Percentiles rank a stretch among this genome's conserved stretches.
Conservation (phyloP, 1,139 yeast genomes). For the Pichia cactophila region DNA sequence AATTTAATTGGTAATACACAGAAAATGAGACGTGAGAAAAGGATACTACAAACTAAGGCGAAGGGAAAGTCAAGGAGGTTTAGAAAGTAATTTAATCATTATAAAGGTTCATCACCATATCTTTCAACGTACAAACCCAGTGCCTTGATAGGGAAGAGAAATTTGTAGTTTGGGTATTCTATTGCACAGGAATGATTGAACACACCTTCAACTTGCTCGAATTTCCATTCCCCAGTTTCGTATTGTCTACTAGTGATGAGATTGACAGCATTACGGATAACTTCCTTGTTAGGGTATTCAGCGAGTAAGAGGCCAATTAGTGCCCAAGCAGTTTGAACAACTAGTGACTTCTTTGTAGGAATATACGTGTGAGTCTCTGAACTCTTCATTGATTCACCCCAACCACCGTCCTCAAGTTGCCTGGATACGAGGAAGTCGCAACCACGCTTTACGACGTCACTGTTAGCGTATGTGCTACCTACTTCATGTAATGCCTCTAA, state of each 20-base stretch:
- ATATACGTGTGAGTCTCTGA: conserved; percentile 82
- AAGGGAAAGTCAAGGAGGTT: not conserved
- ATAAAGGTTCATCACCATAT: conserved; percentile 18
- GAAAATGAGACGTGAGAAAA: conserved; percentile 23
- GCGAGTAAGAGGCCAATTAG: conserved; percentile 75
- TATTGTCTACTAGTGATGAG: conserved; percentile 64
- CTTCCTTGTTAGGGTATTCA: conserved; percentile 61
- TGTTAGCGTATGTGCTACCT: conserved; percentile 55
- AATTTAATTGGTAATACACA: conserved; percentile 30
- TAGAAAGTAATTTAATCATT: not conserved
- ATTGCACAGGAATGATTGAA: conserved; percentile 92
- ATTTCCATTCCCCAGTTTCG: conserved; percentile 76
- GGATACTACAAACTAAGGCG: not conserved
- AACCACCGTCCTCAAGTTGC: conserved; percentile 88
- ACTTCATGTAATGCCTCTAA: conserved; percentile 79
- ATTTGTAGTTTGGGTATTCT: conserved; percentile 91
- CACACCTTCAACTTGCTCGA: conserved; percentile 88
- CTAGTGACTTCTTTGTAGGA: conserved; percentile 49
- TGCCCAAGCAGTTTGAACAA: conserved; percentile 94
- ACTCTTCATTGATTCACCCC: conserved; percentile 87
- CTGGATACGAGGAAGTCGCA: conserved; percentile 76
- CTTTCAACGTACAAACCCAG: conserved; percentile 57
- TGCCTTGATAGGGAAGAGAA: conserved; percentile 87
- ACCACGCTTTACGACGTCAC: conserved; percentile 57
- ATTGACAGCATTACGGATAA: conserved; percentile 56